A percentile compares a stretch with the other conserved stretches of the same genome.
These are phyloP conservation scores for Calocybe gangraenosa DNA, from an alignment of 768 basidiomycete genomes.

Conservation along the genomic window DNA sequence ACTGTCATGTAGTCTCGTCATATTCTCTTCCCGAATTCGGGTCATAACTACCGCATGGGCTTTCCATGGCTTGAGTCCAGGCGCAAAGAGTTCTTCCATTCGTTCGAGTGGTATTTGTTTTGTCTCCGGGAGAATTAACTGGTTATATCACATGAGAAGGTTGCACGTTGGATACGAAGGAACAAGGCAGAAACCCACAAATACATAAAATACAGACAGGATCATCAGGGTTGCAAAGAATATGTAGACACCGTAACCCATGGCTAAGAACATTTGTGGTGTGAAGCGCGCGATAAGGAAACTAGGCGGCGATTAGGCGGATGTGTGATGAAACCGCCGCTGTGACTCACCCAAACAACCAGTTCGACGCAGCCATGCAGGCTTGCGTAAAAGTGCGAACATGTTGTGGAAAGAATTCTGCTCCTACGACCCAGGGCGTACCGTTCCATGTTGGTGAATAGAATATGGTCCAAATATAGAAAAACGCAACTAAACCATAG, in stretches of 20 bases:
- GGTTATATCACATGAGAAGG: background rate
- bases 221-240: conserved; percentile 32
- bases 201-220: conserved; percentile 30
- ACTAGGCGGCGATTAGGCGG: conserved; percentile 8
- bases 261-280: conserved; percentile 32
- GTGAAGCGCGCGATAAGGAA: conserved; percentile 34
- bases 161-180: background rate
- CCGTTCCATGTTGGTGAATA: conserved; percentile 41
- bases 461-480: conserved; percentile 35
- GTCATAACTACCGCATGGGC: conserved; percentile 29
- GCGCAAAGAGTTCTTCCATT: conserved; percentile 38
- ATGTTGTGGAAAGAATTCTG: conserved; percentile 41
- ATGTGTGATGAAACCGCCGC: background rate
- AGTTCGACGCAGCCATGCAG: conserved; percentile 32
- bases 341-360: conserved; percentile 25
- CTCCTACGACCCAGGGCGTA: conserved; percentile 41
- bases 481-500: conserved; percentile 24
- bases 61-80: conserved; percentile 27
- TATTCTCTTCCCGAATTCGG: conserved; percentile 18
- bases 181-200: conserved; percentile 18
- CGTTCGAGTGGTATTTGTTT: conserved; percentile 37
- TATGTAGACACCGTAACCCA: conserved; percentile 35
- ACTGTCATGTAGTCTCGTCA: conserved; percentile 3
- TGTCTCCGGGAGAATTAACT: conserved; percentile 37
- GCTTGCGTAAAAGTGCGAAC: conserved; percentile 34